phyloP scores from a whole-genome alignment of 495 filamentous ascomycete species.

The Lasiosphaeriaceae sp. region DNA sequence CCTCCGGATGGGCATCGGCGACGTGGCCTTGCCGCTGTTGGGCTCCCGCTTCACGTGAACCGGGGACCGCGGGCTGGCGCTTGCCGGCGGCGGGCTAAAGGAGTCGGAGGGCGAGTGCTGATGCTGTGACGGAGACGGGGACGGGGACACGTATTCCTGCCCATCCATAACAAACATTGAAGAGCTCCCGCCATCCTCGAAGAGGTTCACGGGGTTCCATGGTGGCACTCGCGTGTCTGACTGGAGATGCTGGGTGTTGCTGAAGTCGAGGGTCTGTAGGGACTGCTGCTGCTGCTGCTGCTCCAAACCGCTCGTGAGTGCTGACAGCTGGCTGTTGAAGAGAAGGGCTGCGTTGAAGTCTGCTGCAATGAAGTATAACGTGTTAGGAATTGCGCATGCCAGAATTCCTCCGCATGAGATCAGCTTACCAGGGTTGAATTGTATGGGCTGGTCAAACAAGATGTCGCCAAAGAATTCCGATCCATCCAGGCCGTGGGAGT shows the following conservation, averaged over 20 bases:
- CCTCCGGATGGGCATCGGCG: constrained; percentile 33
- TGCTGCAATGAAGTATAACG: neutral
- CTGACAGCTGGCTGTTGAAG: constrained; percentile 2
- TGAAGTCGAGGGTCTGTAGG: constrained; percentile 20
- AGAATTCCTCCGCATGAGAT: neutral
- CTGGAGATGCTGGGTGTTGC: constrained; percentile 30
- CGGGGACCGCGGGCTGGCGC: constrained; percentile 28
- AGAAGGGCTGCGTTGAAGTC: constrained; percentile 12
- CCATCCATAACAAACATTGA: constrained; percentile 36
- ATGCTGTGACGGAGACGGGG: constrained; percentile 27
- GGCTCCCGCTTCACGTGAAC: constrained; percentile 24
- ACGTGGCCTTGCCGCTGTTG: neutral
- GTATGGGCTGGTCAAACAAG: neutral
- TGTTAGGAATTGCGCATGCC: neutral
- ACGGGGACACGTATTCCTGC: constrained; percentile 25
- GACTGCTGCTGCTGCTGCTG: constrained; percentile 6
- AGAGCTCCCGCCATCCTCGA: constrained; percentile 25
- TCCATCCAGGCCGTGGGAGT: neutral
- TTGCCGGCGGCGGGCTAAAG: constrained; percentile 7
- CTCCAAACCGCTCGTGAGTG: neutral
- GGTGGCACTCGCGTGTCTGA: constrained; percentile 30
- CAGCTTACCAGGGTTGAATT: neutral
- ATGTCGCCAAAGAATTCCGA: neutral
- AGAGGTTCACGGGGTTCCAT: constrained; percentile 34
- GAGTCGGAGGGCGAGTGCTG: constrained; percentile 24